Conservation (phyloP, 768 basidiomycete genomes). For the Lentinus brumalis region DNA sequence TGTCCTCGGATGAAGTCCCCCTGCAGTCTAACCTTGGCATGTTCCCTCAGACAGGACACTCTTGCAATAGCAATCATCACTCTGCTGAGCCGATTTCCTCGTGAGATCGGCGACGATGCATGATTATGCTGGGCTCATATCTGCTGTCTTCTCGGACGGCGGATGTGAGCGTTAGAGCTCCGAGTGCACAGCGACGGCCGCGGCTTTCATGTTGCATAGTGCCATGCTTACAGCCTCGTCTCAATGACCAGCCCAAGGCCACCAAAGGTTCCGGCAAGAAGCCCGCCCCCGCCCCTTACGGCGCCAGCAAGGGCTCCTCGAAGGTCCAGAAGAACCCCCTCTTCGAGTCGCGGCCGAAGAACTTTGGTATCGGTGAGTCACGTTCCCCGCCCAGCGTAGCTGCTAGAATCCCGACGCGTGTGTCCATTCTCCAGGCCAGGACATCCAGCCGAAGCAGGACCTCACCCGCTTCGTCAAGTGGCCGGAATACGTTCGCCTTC, state of each 20-base stretch:
- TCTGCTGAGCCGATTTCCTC: constrained; percentile 37
- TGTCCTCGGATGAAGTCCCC: constrained; percentile 10
- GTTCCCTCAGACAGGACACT: constrained; percentile 13
- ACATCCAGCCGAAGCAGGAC: constrained; percentile 87
- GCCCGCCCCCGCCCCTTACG: constrained; percentile 82
- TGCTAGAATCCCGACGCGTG: neutral
- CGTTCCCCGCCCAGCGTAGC: neutral
- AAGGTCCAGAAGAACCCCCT: constrained; percentile 93
- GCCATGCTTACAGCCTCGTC: constrained; percentile 52
- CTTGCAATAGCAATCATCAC: constrained; percentile 7
- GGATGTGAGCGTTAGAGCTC: constrained; percentile 52
- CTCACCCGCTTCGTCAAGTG: constrained; percentile 98
- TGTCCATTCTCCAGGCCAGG: constrained; percentile 65
- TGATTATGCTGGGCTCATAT: constrained; percentile 43
- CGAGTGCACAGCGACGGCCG: constrained; percentile 42
- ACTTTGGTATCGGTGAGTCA: constrained; percentile 87
- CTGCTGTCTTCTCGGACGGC: constrained; percentile 18
- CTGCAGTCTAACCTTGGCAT: neutral
- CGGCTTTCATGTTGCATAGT: constrained; percentile 27
- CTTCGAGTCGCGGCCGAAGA: constrained; percentile 87
- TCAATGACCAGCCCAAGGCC: constrained; percentile 91
- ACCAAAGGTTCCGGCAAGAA: constrained; percentile 77
- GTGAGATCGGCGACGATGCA: constrained; percentile 39
- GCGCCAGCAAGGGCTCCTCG: constrained; percentile 64
- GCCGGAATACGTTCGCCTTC: constrained; percentile 98